Evolutionary conservation across 352 stramenopile species (phyloP).

Genomic region (Globisporangium paroecandrum): DNA sequence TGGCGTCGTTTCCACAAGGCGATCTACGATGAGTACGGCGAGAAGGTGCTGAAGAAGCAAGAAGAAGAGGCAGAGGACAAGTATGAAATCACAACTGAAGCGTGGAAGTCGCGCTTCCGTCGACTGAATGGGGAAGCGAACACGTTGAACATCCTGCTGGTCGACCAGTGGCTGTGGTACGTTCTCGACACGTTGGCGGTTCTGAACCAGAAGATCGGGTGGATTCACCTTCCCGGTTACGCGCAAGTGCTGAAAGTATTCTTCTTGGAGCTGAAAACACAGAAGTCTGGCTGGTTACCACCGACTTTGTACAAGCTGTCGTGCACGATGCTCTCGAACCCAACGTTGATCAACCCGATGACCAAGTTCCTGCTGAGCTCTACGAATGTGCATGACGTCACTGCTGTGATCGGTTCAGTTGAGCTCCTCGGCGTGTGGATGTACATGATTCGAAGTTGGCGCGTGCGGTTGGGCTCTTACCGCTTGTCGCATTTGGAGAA

Average conservation of each 20-base stretch:
- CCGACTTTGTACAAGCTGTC: slow-evolving; percentile 87
- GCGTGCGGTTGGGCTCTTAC: slow-evolving; percentile 82
- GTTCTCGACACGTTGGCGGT: slow-evolving; percentile 86
- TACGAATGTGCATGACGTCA: slow-evolving; percentile 86
- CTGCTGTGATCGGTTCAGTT: slow-evolving; percentile 80
- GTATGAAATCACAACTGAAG: slow-evolving; percentile 82
- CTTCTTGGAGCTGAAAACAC: slow-evolving; percentile 85
- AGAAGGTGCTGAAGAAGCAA: slow-evolving; percentile 82
- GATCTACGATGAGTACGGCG: slow-evolving; percentile 81
- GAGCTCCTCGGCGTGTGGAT: slow-evolving; percentile 88
- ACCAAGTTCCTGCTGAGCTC: slow-evolving; percentile 86
- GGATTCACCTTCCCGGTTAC: slow-evolving; percentile 81
- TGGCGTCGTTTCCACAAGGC: slow-evolving; percentile 89
- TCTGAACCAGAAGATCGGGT: slow-evolving; percentile 87
- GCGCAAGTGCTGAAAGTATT: slow-evolving; percentile 88
- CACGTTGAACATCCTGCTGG: slow-evolving; percentile 83
- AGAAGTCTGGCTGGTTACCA: slow-evolving; percentile 84
- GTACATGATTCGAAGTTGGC: slow-evolving; percentile 91
- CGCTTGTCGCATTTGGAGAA: slow-evolving; percentile 86
- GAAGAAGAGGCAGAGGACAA: slow-evolving; percentile 89
- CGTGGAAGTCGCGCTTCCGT: slow-evolving; percentile 81
- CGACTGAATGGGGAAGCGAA: slow-evolving; percentile 79
- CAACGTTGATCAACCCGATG: slow-evolving; percentile 88
- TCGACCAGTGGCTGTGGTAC: slow-evolving; percentile 90
- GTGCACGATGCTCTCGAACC: slow-evolving; percentile 87